Percentiles rank a stretch among this genome's conserved stretches.
These are phyloP conservation scores for Plantago ovata DNA, from an alignment of 257 asterid species.

Conservation along the genomic window DNA sequence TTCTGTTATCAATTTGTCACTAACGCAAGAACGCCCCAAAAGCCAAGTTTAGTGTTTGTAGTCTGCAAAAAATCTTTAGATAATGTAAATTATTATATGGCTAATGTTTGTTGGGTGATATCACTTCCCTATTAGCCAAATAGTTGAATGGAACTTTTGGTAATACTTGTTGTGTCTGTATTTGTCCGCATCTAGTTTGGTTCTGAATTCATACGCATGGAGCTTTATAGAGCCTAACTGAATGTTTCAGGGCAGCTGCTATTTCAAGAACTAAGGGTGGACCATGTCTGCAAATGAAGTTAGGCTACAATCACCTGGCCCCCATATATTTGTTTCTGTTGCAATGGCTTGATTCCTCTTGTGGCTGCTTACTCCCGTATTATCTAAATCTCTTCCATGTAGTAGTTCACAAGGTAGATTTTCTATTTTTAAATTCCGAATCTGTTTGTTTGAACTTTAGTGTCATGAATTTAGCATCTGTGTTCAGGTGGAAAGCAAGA, in stretches of 20 bases:
- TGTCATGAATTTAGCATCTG: neutral
- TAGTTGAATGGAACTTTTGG: no score
- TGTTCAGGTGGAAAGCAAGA: conserved; percentile 43
- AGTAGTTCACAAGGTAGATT: conserved; percentile 45
- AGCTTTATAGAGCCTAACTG: conserved; percentile 3
- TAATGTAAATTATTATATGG: no score
- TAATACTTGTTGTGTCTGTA: no score
- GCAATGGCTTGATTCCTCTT: conserved; percentile 56
- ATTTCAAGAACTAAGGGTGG: conserved; percentile 45
- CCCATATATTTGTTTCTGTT: conserved; percentile 41
- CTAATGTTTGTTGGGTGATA: no score
- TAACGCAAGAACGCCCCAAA: no score
- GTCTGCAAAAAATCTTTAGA: no score
- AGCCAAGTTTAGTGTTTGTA: no score
- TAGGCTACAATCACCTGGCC: conserved; percentile 52
- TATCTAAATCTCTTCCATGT: conserved; percentile 48
- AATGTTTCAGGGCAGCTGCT: conserved; percentile 50
- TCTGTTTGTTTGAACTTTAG: conserved; percentile 2
- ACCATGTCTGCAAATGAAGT: conserved; percentile 47
- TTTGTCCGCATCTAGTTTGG: neutral
- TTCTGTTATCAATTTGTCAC: no score
- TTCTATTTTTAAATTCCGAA: conserved; percentile 2
- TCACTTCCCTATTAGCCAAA: no score
- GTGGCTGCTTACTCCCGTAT: conserved; percentile 41
- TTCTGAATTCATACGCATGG: neutral